Percentiles rank a stretch among this genome's conserved stretches.
Evolutionary conservation across 768 basidiomycete genomes (phyloP).

Genomic region (Psilocybe tampanensis): DNA sequence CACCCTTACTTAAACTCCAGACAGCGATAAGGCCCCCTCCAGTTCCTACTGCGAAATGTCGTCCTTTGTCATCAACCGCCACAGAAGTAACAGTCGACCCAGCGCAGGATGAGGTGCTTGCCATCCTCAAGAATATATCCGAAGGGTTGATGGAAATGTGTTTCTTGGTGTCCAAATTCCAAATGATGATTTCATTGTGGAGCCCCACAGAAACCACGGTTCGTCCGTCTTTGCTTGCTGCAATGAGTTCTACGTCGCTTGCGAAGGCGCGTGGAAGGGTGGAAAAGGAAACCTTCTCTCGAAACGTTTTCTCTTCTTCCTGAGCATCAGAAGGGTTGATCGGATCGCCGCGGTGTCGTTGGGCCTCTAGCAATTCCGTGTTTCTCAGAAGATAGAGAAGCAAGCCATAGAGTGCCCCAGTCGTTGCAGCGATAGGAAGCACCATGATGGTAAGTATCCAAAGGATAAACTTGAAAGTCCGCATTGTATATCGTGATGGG

Average conservation of each 20-base stretch:
- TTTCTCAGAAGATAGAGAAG: constrained; percentile 89
- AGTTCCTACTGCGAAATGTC: constrained; percentile 73
- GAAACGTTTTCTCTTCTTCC: constrained; percentile 33
- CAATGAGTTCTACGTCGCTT: constrained; percentile 83
- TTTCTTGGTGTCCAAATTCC: constrained; percentile 50
- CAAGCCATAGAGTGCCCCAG: constrained; percentile 70
- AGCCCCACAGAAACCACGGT: constrained; percentile 72
- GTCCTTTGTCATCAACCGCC: constrained; percentile 61
- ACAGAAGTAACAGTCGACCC: constrained; percentile 59
- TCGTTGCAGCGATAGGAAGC: constrained; percentile 82
- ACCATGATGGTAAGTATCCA: constrained; percentile 85
- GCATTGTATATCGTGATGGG: constrained; percentile 45
- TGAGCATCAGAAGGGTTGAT: constrained; percentile 6
- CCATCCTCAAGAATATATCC: constrained; percentile 50
- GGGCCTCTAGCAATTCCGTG: constrained; percentile 87
- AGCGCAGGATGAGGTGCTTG: constrained; percentile 51
- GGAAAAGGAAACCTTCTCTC: constrained; percentile 54
- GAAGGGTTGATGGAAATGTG: constrained; percentile 53
- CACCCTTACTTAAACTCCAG: constrained; percentile 54
- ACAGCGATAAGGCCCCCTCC: constrained; percentile 63
- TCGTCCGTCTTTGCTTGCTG: constrained; percentile 67
- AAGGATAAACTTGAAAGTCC: constrained; percentile 57
- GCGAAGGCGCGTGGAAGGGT: constrained; percentile 81
- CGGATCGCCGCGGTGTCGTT: constrained; percentile 60
- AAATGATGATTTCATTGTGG: constrained; percentile 76